Evolutionary conservation across 108 stramenopile species (phyloP).

Genomic region (Nitzschia palea): DNA sequence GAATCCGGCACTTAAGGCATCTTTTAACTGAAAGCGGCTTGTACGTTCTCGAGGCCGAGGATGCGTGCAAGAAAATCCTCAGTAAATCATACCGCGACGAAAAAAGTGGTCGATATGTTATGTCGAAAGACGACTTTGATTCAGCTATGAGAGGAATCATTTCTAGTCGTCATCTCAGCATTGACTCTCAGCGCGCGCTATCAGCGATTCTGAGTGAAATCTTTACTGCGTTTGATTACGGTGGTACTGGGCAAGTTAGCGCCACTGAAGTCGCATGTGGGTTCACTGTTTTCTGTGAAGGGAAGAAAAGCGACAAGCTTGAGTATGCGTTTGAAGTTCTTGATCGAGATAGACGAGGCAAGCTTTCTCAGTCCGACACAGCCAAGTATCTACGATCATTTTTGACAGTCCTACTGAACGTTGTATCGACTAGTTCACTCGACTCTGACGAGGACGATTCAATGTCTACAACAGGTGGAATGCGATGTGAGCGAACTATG

Average conservation of each 20-base stretch:
- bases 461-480: conserved; percentile 43
- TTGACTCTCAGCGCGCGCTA: conserved; percentile 49
- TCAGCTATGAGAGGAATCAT: conserved; percentile 55
- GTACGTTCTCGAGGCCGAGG: conserved; percentile 53
- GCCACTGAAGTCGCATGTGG: conserved; percentile 84
- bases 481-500: conserved; percentile 44
- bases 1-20: conserved; percentile 67
- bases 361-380: conserved; percentile 60
- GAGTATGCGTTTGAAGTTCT: conserved; percentile 86
- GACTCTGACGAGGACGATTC: conserved; percentile 38
- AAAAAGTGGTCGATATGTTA: conserved; percentile 21
- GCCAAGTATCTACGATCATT: conserved; percentile 76
- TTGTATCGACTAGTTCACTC: conserved; percentile 52
- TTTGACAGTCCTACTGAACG: conserved; percentile 66
- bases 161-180: conserved; percentile 21
- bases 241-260: conserved; percentile 51
- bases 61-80: conserved; percentile 72
- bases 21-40: conserved; percentile 81
- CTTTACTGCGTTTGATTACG: conserved; percentile 79
- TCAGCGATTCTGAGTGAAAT: conserved; percentile 66
- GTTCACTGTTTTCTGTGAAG: conserved; percentile 81
- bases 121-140: conserved; percentile 81
- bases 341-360: conserved; percentile 62
- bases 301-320: conserved; percentile 91
- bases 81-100: conserved; percentile 53